Evolutionary conservation across 2,329 filamentous ascomycete genomes (phyloP).

Genomic region (Ceratocystis colombiana): DNA sequence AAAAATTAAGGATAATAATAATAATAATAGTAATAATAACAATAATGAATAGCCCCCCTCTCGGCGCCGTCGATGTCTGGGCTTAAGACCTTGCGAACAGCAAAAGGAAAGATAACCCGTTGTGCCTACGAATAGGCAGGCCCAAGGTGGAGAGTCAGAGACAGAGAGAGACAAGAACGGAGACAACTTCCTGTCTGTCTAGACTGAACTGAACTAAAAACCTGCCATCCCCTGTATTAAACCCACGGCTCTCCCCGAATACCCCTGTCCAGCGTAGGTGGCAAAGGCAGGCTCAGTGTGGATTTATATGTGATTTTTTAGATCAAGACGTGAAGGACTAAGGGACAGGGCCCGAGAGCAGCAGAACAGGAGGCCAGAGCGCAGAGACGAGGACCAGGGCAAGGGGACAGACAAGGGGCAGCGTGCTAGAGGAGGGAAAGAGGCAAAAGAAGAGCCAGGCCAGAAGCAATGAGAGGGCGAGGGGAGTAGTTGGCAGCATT

Average conservation of each 20-base stretch:
- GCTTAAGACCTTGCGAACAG: no score
- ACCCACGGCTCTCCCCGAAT: constrained; percentile 3
- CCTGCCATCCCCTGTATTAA: constrained; percentile 2
- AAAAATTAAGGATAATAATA: neutral
- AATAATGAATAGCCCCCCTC: no score
- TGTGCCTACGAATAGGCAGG: no score
- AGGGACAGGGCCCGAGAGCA: constrained; percentile 12
- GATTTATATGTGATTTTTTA: neutral
- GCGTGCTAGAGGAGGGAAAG: neutral
- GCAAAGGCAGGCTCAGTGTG: neutral
- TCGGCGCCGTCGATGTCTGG: no score
- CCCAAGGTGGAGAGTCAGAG: no score
- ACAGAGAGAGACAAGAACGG: neutral
- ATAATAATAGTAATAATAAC: no score
- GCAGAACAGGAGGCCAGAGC: constrained; percentile 13
- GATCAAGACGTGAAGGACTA: neutral
- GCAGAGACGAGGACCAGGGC: neutral
- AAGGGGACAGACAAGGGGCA: neutral
- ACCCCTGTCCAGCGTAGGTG: neutral
- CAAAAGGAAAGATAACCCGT: no score
- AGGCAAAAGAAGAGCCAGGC: neutral
- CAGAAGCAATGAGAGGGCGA: neutral
- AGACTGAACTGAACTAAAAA: neutral
- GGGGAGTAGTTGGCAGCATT: neutral
- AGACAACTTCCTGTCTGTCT: neutral